Evolutionary conservation across 1,284 basidiomycete species (phyloP), one percentile per base, ranked within the genome.

Genomic region (Pterula multifida): DNA sequence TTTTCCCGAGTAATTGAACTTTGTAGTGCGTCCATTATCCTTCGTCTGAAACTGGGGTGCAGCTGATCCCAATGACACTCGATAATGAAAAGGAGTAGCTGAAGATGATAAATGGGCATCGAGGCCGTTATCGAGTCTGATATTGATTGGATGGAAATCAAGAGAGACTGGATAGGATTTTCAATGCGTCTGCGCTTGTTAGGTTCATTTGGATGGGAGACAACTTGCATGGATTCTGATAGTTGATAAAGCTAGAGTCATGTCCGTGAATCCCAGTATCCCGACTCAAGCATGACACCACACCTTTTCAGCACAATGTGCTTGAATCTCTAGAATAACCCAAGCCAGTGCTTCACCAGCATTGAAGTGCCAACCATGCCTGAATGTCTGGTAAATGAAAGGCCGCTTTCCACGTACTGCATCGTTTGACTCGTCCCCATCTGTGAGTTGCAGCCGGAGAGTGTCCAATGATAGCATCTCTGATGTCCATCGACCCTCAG

Each of bases 1-100:
- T 92, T 84, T 39, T 87, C 81, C 25, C 76, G 68, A 3, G 78
- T 70, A 21, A 93, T 68, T 42, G 83, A 71, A 36, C 78, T 71
- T 9, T 81, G 58, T 13, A 93, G 69, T 1, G 69, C 65, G 11
- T 68, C 59, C 42, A 81, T 65, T 22, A 91, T 69, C 1, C 76
- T 70, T 36, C 66, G 63, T 53, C 79, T 80, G 13, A 81, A 68
- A n/a, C 70, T 63, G 22, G 65, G 60, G 52, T 84, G 77, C 23
- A 93, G 60, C 15, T 71, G 60, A 19, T 56, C 28, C 85, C 86
- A 90, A 61, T 92, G 80, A 23, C 76, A 72, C 56, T 87, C 81
- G 52, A 91, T 73, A 57, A 94, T 68, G 67, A 97, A 94, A n/a
- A 92, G 73, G 1, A 95, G 67, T 2, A 81, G 69, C 64, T 96